Evolutionary conservation across 2,329 filamentous ascomycete species (phyloP).

Genomic region (Ploettnerulaceae sp.): DNA sequence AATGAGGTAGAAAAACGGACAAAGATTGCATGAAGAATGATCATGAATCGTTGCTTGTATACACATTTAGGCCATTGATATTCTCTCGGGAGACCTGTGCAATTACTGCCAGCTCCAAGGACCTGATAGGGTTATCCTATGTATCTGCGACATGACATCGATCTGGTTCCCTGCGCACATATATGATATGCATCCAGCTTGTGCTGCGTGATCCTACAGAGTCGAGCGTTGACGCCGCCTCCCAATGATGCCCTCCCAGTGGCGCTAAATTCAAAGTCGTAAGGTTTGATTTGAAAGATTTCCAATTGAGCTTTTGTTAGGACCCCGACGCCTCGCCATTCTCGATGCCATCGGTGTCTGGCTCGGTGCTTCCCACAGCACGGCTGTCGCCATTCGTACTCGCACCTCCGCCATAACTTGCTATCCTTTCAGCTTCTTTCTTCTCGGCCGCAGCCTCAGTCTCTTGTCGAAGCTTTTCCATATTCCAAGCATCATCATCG

Average conservation of each 20-base stretch:
- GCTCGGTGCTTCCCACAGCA: not conserved
- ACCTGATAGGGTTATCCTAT: not conserved
- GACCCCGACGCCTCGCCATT: constrained; percentile 1
- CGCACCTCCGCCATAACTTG: constrained; percentile 10
- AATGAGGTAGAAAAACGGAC: not conserved
- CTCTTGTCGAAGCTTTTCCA: constrained; percentile 77
- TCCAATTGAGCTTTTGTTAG: not conserved
- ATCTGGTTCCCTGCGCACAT: too few relatives aligned
- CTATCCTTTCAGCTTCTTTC: constrained; percentile 71
- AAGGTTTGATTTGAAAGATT: not conserved
- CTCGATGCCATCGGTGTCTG: constrained; percentile 5
- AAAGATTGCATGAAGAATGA: not conserved
- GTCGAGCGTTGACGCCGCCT: not conserved
- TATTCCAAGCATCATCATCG: constrained; percentile 60
- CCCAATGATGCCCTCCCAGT: not conserved
- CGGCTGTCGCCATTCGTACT: constrained; percentile 7
- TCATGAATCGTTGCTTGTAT: constrained; percentile 2
- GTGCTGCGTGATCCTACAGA: not conserved
- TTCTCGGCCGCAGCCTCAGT: constrained; percentile 69
- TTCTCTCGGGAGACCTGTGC: not conserved
- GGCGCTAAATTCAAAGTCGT: constrained; percentile 13
- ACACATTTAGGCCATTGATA: not conserved
- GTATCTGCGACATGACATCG: not conserved
- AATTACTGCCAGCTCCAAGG: not conserved
- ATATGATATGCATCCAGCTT: not conserved